Conservation (phyloP, 2,329 filamentous ascomycete species). For the Epichloe glyceriae region DNA sequence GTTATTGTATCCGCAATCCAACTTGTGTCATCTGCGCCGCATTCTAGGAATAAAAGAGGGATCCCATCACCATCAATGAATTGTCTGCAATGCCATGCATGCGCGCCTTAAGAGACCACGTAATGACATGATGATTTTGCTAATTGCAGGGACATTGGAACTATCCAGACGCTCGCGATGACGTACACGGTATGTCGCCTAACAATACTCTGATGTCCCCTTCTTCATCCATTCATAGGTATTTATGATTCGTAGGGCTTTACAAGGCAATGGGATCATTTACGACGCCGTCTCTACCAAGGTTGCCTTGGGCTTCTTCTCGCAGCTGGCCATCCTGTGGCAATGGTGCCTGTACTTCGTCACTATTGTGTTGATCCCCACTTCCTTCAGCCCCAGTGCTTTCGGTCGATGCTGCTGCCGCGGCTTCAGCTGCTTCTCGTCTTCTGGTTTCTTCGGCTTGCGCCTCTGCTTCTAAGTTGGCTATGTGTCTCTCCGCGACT, state of each 20-base stretch:
- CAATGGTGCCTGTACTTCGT: conserved; percentile 3
- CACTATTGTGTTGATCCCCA: background rate
- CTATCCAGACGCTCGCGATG: background rate
- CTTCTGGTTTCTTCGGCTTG: conserved; percentile 29
- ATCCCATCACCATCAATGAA: background rate
- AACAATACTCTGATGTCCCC: background rate
- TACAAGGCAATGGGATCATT: conserved; percentile 6
- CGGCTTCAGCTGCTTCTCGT: conserved; percentile 24
- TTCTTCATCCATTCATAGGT: background rate
- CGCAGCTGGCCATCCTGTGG: conserved; percentile 1
- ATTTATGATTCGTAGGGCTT: background rate
- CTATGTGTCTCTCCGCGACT: conserved; percentile 52
- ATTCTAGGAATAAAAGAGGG: background rate
- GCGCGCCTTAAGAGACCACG: background rate
- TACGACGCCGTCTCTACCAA: background rate
- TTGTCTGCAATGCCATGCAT: background rate
- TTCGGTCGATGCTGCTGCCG: conserved; percentile 9
- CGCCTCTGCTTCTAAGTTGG: conserved; percentile 40
- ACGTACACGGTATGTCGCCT: background rate
- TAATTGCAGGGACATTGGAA: background rate
- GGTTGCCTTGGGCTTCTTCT: background rate
- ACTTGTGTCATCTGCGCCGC: background rate
- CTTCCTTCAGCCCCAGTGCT: background rate
- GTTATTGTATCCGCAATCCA: background rate
- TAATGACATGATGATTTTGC: background rate